Evolutionary conservation across 2,329 filamentous ascomycete genomes (phyloP).

Genomic region (Hypoxylon sp.): DNA sequence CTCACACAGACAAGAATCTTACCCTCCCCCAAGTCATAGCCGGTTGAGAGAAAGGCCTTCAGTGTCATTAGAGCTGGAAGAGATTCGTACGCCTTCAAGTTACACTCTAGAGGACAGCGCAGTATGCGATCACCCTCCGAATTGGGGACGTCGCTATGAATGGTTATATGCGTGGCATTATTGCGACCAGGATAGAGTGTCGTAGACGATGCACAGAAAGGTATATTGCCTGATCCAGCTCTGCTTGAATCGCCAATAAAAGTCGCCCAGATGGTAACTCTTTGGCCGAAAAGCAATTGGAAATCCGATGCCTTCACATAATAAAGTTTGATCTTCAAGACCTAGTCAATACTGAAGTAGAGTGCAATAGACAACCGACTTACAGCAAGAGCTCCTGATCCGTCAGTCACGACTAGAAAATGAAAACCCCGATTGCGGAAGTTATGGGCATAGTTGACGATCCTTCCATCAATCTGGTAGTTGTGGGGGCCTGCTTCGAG

Average conservation of each 20-base stretch:
- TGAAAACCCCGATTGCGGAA: conserved; percentile 61
- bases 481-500: conserved; percentile 63
- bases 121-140: conserved; percentile 57
- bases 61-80: conserved; percentile 68
- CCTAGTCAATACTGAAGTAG: conserved; percentile 12
- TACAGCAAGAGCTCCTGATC: conserved; percentile 66
- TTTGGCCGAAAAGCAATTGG: conserved; percentile 62
- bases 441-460: conserved; percentile 66
- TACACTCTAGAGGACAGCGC: conserved; percentile 61
- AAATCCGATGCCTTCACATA: conserved; percentile 58
- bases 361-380: conserved; percentile 16
- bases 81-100: conserved; percentile 41
- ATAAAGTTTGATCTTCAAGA: conserved; percentile 63
- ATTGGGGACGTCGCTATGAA: conserved; percentile 59
- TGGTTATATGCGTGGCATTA: conserved; percentile 64
- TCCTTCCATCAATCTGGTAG: conserved; percentile 65
- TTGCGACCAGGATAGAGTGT: conserved; percentile 70
- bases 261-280: conserved; percentile 68
- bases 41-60: conserved; percentile 65
- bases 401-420: conserved; percentile 68
- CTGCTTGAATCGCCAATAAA: conserved; percentile 64
- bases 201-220: conserved; percentile 62
- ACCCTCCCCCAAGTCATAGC: conserved; percentile 63
- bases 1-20: conserved; percentile 70
- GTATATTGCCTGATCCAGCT: conserved; percentile 47